phyloP scores from a whole-genome alignment of 2,329 filamentous ascomycete genomes.

The Beauveria rudraprayagi region DNA sequence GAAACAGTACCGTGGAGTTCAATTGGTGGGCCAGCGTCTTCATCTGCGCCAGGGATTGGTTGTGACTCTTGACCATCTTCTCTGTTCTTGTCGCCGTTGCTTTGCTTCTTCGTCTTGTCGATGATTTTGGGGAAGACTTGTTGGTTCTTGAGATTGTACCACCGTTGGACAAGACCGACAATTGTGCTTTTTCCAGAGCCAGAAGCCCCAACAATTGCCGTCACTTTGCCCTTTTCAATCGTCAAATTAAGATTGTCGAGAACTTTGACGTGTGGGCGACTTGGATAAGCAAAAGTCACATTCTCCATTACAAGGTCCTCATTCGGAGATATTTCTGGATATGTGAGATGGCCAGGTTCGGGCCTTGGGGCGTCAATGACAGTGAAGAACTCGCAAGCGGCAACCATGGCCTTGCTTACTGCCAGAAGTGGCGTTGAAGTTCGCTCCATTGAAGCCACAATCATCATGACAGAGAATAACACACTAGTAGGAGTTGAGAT shows the following conservation, averaged over 20 bases:
- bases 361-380: constrained; percentile 42
- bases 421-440: constrained; percentile 51
- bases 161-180: constrained; percentile 61
- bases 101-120: constrained; percentile 28
- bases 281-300: constrained; percentile 66
- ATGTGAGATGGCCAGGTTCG: constrained; percentile 26
- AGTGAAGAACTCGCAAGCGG: constrained; percentile 49
- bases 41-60: constrained; percentile 15
- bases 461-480: constrained; percentile 50
- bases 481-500: constrained; percentile 25
- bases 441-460: constrained; percentile 48
- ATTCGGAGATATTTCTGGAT: constrained; percentile 28
- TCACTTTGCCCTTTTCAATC: constrained; percentile 59
- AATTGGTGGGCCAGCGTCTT: constrained; percentile 34
- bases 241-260: constrained; percentile 50
- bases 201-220: constrained; percentile 65
- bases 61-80: not conserved
- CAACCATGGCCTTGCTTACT: constrained; percentile 47
- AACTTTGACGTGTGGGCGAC: constrained; percentile 54
- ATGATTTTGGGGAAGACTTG: constrained; percentile 35
- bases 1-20: constrained; percentile 39
- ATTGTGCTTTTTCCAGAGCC: constrained; percentile 70
- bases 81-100: constrained; percentile 18
- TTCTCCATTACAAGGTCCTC: constrained; percentile 43
- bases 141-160: constrained; percentile 56